These are phyloP conservation scores for Cardamine resedifolia DNA, from an alignment of 345 rosid species.

Conservation along the genomic window DNA sequence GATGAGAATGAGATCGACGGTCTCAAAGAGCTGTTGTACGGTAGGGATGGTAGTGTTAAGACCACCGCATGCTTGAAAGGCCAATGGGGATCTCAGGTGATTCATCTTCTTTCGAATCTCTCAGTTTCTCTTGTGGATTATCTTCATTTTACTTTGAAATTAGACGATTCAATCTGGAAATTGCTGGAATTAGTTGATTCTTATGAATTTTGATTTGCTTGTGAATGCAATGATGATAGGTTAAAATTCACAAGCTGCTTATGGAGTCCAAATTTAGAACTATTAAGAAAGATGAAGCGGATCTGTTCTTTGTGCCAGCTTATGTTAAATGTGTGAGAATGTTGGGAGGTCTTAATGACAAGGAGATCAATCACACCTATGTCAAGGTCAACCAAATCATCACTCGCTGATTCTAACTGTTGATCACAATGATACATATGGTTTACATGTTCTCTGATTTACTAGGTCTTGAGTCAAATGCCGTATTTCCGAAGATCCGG, in stretches of 20 bases:
- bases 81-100: conserved; percentile 98
- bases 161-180: background rate
- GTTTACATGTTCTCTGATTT: background rate
- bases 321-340: conserved; percentile 86
- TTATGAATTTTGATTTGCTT: conserved; percentile 11
- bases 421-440: background rate
- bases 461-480: conserved; percentile 88
- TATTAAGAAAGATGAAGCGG: conserved; percentile 72
- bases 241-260: conserved; percentile 74
- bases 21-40: conserved; percentile 63
- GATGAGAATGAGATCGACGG: conserved; percentile 88
- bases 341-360: conserved; percentile 91
- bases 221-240: conserved; percentile 47
- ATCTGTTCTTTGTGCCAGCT: conserved; percentile 93
- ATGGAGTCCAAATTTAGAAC: conserved; percentile 71
- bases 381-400: conserved; percentile 56
- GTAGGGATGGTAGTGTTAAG: conserved; percentile 61
- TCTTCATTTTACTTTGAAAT: background rate
- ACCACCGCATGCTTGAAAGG: conserved; percentile 71
- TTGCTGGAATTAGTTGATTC: background rate
- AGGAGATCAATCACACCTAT: conserved; percentile 83
- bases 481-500: conserved; percentile 85
- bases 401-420: background rate
- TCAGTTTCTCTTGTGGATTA: background rate
- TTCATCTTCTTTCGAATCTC: background rate